Evolutionary conservation across 148 eudicot species (phyloP).

Genomic region (Tetragonia tetragonoides): DNA sequence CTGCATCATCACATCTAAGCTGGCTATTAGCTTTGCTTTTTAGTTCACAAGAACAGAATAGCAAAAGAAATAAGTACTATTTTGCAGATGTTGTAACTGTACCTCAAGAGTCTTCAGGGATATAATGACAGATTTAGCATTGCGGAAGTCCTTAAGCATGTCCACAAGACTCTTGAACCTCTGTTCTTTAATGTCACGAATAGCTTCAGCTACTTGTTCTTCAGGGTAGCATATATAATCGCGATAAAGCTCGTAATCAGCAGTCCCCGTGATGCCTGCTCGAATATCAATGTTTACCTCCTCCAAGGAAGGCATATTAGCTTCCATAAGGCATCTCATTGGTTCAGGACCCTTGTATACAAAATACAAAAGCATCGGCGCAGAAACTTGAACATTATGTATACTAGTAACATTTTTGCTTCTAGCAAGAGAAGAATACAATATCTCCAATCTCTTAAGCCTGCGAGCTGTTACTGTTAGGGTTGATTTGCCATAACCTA

Average conservation of each 20-base stretch:
- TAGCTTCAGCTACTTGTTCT: background rate
- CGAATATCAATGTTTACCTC: background rate
- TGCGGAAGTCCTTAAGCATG: background rate
- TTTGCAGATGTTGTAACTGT: background rate
- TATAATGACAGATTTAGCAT: background rate
- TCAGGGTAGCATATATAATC: background rate
- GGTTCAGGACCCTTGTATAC: background rate
- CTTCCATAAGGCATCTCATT: background rate
- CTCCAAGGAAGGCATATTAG: background rate
- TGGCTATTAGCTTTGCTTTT: background rate
- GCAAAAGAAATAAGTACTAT: background rate
- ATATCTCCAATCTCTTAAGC: background rate
- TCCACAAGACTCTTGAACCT: background rate
- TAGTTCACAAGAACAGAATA: background rate
- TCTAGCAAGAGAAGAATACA: background rate
- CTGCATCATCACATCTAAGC: background rate
- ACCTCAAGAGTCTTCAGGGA: slow-evolving; percentile 4
- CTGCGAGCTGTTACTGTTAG: background rate
- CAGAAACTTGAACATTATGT: too few species aligned
- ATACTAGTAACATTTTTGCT: too few species aligned
- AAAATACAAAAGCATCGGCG: background rate
- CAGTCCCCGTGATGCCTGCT: background rate
- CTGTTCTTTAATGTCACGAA: background rate
- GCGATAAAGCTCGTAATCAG: background rate
- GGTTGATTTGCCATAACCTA: background rate